Base-by-base conservation (phyloP, 805 yeast species). In the Candida qinlingensis region DNA sequence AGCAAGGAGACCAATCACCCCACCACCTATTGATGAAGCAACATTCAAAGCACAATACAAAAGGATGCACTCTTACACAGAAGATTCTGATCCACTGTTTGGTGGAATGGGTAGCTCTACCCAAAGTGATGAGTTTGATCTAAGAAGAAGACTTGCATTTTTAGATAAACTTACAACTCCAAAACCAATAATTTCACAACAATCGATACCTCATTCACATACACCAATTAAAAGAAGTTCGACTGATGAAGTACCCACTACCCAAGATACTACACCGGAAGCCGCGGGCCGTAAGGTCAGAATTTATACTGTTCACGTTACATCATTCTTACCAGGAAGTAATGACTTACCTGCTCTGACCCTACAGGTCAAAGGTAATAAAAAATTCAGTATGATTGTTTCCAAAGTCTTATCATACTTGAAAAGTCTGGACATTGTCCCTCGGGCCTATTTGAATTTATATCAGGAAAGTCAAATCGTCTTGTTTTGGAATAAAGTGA, bases 271-370 rank as follows among this genome's bases (percentile, higher is more conserved):
- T 19, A 19, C 19, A 19, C 19, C 19, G 3, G 19, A 19, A 19
- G 19, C 19, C 19, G 19, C 19, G 19, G 19, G 19, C 19, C 19
- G 19, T 19, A 19, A 19, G 19, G 19, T 19, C 19, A n/a, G 46
- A n/a, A 4, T 12, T 1, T 60, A 56, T 33, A n/a, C 28, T 5
- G 26, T 60, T 3, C 47, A 48, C 6, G 39, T 60, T 3, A 45
- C 48, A 0, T 59, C 62, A 2, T 47, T 29, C 40, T 9, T 60
- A n/a, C 59, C 64, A 1, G 64, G 61, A 25, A 50, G 51, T 39
- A 43, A 47, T 9, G 34, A 47, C 4, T 11, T 39, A 36, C 41
- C 38, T 11, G 28, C 44, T 3, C 13, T 47, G 33, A 36, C 30
- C 8, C 29, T 60, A n/a, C 31, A 36, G 5, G 49, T 56, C 11